Percentiles rank a stretch among this genome's conserved stretches.
These are phyloP conservation scores for Annulohypoxylon moriforme DNA, from an alignment of 495 filamentous ascomycete genomes.

Conservation along the genomic window DNA sequence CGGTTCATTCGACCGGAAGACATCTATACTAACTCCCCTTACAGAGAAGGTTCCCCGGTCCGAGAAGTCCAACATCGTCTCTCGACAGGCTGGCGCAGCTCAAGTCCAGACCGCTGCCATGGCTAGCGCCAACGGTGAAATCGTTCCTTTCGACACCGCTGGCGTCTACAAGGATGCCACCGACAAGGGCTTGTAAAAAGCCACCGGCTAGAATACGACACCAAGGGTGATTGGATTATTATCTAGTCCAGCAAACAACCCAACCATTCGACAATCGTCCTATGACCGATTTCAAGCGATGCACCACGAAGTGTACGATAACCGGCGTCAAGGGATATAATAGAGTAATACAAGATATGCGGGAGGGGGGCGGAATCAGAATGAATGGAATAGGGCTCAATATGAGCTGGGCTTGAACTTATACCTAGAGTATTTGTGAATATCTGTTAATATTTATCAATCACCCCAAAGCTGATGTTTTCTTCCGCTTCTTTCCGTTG, in stretches of 20 bases:
- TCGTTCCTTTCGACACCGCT: constrained; percentile 54
- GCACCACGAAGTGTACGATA: constrained; percentile 12
- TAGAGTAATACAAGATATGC: constrained; percentile 26
- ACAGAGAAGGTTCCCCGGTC: constrained; percentile 42
- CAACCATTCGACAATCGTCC: constrained; percentile 24
- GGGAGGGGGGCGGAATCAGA: constrained; percentile 21
- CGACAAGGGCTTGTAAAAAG: constrained; percentile 44
- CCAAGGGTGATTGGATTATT: constrained; percentile 4
- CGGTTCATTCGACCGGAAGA: not conserved
- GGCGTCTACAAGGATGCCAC: constrained; percentile 50
- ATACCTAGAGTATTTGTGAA: constrained; percentile 48
- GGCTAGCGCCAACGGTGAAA: constrained; percentile 52
- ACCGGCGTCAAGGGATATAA: constrained; percentile 33
- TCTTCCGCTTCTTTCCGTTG: not conserved
- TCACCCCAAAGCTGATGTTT: constrained; percentile 4
- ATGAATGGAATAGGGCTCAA: constrained; percentile 31
- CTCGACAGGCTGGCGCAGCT: constrained; percentile 47
- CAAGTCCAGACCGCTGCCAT: constrained; percentile 54
- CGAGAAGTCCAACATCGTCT: constrained; percentile 30
- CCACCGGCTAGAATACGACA: not conserved
- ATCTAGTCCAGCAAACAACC: constrained; percentile 21
- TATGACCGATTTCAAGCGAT: not conserved
- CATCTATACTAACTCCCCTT: constrained; percentile 15
- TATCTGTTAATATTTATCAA: constrained; percentile 42
- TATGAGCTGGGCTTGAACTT: constrained; percentile 42